These are phyloP conservation scores for Saccharomyces hybrid DNA, from an alignment of 1,139 yeast genomes.

Conservation along the genomic window DNA sequence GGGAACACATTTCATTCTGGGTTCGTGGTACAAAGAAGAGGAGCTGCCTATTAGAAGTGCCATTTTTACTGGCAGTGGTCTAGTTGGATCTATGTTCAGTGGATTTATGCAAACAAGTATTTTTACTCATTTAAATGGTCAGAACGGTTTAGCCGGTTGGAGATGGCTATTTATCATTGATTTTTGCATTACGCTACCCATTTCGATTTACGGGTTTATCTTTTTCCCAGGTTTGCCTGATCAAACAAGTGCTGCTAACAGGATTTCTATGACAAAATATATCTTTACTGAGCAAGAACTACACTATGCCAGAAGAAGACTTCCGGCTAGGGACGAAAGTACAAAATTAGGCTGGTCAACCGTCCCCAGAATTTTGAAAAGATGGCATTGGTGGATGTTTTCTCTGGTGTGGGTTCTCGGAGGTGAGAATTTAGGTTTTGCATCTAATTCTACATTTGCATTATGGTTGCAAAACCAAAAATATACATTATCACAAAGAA, in stretches of 20 bases:
- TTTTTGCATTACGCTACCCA: conserved; percentile 48
- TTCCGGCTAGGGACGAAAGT: conserved; percentile 35
- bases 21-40: conserved; percentile 45
- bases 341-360: conserved; percentile 40
- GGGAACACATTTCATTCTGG: conserved; percentile 47
- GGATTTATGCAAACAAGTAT: conserved; percentile 62
- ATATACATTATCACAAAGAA: conserved; percentile 41
- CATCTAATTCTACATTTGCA: conserved; percentile 46
- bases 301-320: conserved; percentile 34
- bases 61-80: conserved; percentile 45
- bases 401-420: conserved; percentile 49
- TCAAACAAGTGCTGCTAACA: conserved; percentile 7
- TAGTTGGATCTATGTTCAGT: conserved; percentile 46
- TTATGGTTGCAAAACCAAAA: conserved; percentile 41
- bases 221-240: conserved; percentile 44
- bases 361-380: conserved; percentile 41
- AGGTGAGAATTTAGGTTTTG: conserved; percentile 52
- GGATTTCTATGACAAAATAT: conserved; percentile 19
- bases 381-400: conserved; percentile 55
- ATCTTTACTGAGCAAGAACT: conserved; percentile 37
- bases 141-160: conserved; percentile 50
- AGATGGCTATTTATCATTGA: conserved; percentile 63
- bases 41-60: conserved; percentile 45
- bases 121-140: conserved; percentile 40
- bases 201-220: conserved; percentile 46